Base-by-base conservation (phyloP, 1,139 yeast genomes). In the Oligophagozyma castellii region DNA sequence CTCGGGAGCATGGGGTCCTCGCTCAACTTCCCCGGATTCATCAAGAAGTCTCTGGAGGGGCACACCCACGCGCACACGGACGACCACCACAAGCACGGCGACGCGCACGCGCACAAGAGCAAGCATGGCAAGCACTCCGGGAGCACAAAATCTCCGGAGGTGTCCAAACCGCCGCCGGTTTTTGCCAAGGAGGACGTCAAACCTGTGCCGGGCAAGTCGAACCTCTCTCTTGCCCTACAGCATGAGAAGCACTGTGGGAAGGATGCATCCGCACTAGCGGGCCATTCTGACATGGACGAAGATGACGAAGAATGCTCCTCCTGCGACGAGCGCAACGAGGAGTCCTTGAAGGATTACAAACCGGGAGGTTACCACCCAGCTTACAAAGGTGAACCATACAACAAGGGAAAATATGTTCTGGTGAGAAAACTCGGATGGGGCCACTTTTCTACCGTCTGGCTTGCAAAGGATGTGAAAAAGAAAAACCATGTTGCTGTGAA, bases 281-380 rank as follows among this genome's bases (percentile, higher is more conserved):
- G 10, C 20, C 8, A 7, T 10, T 18, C 20, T 18, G 7, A 18
- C 20, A 18, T 10, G 3, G 38, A 32, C 10, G 48, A 42, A 7
- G 40, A 39, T 5, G 47, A 41, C 7, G 50, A 45, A 4, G 49
- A 43, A 13, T 43, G 38, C 14, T 49, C 54, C 2, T 53, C 55
- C 3, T 55, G 55, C 22, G 62, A 56, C 28, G 55, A 51, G 28
- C 66, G 63, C 27, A 67, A 68, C 36, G 92, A 78, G 48, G 92
- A 78, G 48, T 71, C 70, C 36, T 60, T 63, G 16, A 63, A 65
- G 30, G 89, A 78, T 46, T 78, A 78, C 50, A 67, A 65, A 33
- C 68, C 67, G 10, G 89, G 89, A 12, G 93, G 93, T 0, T 78
- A 78, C 49, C 89, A 77, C 46, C 84, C 92, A 0, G 78, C 83